phyloP scores from a whole-genome alignment of 768 basidiomycete genomes.

The Jaapia argillacea region DNA sequence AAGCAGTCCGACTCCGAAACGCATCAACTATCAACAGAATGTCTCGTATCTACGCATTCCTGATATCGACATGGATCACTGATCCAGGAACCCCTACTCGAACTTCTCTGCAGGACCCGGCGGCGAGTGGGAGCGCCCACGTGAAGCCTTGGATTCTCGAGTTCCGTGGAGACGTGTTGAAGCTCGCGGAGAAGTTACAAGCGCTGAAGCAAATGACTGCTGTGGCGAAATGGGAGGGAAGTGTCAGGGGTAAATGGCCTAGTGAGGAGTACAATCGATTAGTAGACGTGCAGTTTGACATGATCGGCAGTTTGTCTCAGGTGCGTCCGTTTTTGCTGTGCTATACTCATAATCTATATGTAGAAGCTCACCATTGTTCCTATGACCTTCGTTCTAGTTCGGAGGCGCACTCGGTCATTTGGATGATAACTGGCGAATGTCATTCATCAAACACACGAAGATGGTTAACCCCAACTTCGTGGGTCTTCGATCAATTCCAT shows the following conservation, averaged over 20 bases:
- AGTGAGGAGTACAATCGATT: constrained; percentile 33
- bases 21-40: constrained; percentile 30
- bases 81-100: constrained; percentile 9
- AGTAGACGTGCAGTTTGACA: constrained; percentile 27
- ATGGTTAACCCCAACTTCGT: constrained; percentile 49
- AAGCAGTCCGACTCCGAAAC: constrained; percentile 32
- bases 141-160: constrained; percentile 14
- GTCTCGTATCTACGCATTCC: constrained; percentile 30
- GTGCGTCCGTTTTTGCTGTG: constrained; percentile 16
- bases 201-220: constrained; percentile 23
- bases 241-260: constrained; percentile 43
- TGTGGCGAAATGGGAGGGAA: constrained; percentile 38
- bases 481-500: constrained; percentile 10
- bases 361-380: not conserved
- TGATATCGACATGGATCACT: constrained; percentile 35
- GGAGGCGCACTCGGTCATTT: constrained; percentile 32
- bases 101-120: constrained; percentile 4
- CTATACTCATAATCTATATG: not conserved
- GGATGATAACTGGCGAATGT: constrained; percentile 28
- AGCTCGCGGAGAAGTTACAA: constrained; percentile 22
- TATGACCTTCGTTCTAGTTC: constrained; percentile 16
- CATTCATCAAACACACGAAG: constrained; percentile 31
- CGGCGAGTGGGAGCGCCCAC: constrained; percentile 7
- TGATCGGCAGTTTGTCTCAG: constrained; percentile 29
- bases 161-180: constrained; percentile 21